phyloP scores from a whole-genome alignment of 2,329 filamentous ascomycete genomes.

The Colletotrichum salicis region DNA sequence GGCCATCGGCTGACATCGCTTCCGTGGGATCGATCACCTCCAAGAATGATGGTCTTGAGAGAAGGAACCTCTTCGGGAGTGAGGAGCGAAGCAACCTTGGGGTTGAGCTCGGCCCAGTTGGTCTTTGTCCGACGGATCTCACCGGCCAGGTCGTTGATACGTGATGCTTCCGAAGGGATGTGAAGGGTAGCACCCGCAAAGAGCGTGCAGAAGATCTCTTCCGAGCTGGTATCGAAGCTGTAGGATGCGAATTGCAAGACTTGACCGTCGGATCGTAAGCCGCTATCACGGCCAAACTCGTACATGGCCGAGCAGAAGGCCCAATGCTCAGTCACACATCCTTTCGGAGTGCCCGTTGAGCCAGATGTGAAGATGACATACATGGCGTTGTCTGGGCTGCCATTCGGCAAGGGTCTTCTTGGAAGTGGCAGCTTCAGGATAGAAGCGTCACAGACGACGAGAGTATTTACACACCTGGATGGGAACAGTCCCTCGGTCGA shows the following conservation, averaged over 20 bases:
- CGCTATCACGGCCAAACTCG: slow-evolving; percentile 21
- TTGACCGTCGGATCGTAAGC: slow-evolving; percentile 1
- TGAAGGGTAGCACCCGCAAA: slow-evolving; percentile 68
- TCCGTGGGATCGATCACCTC: slow-evolving; percentile 38
- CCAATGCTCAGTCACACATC: background rate
- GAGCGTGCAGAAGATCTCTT: slow-evolving; percentile 63
- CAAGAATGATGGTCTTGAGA: slow-evolving; percentile 48
- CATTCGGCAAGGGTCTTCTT: background rate
- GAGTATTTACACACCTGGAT: background rate
- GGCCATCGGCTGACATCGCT: slow-evolving; percentile 38
- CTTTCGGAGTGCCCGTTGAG: background rate
- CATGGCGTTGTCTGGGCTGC: background rate
- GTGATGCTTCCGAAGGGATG: slow-evolving; percentile 61
- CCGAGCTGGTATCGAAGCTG: slow-evolving; percentile 63
- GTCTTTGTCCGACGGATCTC: slow-evolving; percentile 62
- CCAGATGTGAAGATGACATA: background rate
- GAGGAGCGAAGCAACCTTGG: slow-evolving; percentile 61
- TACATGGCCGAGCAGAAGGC: background rate
- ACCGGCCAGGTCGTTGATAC: slow-evolving; percentile 59
- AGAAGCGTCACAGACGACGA: background rate
- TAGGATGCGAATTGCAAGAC: slow-evolving; percentile 59
- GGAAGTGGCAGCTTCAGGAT: background rate
- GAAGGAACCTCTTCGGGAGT: slow-evolving; percentile 48
- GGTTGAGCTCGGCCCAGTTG: slow-evolving; percentile 66
- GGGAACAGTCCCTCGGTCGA: background rate